Evolutionary conservation across 352 stramenopile genomes (phyloP), one percentile per base, ranked within the genome.

Genomic region (Pythium oligandrum): DNA sequence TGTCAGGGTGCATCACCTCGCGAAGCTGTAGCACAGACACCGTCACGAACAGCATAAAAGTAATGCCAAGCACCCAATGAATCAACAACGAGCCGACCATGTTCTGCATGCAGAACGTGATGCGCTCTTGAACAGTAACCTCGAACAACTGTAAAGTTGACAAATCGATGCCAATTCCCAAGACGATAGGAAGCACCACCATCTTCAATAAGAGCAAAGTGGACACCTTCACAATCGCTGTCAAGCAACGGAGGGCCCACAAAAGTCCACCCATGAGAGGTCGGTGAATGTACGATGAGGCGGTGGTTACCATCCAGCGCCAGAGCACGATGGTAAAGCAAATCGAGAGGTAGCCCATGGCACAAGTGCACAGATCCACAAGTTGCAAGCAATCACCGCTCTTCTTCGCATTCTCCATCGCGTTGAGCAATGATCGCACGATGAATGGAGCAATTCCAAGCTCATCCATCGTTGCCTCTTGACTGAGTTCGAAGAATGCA

Each of bases 21-120:
- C 95, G 84, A 36, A 98, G 69, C 66, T 98, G 93, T 9, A 98
- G 71, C 10, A 98, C 87, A 10, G 91, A 97, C 2, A 99, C 95
- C 0, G 96, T 99, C 39, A 98, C 93, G 44, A 98, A 90, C 8
- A 98, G 79, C 96, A 99, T 99, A 59, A 98, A 98, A 4, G 89
- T 98, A 55, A 98, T 98, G 33, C 95, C 96, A 34, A 96, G 73
- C 5, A 98, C 95, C 96, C 96, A 99, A 63, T 98, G 95, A 30
- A 98, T 68, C 55, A 98, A 88, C 32, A 98, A 60, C 33, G 94
- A 83, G 34, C 92, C 95, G 54, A 98, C 74, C 80, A 93, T 94
- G 50, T 90, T 78, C 31, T 83, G 48, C 73, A 97, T 64, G 83
- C 66, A 88, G 76, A 96, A 81, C 11, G 62, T 39, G 60, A 96